Percentiles rank a stretch among this genome's conserved stretches.
phyloP scores from a whole-genome alignment of 2,329 filamentous ascomycete species.

The Thelonectria discophora region DNA sequence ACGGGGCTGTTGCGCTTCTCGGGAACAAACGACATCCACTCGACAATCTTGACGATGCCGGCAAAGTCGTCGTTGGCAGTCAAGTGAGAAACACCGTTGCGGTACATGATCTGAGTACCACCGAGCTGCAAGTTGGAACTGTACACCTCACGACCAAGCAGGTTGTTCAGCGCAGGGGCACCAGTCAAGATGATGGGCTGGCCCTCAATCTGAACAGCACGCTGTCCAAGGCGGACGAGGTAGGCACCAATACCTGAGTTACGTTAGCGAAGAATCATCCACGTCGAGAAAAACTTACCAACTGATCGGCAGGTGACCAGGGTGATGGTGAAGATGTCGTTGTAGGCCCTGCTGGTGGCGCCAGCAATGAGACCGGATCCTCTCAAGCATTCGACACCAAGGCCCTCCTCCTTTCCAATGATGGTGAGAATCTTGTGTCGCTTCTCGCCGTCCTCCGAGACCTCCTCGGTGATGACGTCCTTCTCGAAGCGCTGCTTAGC shows the following conservation, averaged over 20 bases:
- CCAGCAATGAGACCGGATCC: conserved; percentile 98
- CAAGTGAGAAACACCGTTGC: conserved; percentile 99
- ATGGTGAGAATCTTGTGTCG: conserved; percentile 95
- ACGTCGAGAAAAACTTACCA: conserved; percentile 61
- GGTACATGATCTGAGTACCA: conserved; percentile 99
- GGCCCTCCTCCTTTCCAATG: conserved; percentile 90
- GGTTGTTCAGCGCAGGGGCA: conserved; percentile 96
- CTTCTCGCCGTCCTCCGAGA: conserved; percentile 87
- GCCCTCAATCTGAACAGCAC: conserved; percentile 98
- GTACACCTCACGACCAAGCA: conserved; percentile 97
- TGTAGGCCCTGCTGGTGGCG: conserved; percentile 95
- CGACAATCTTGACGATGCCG: conserved; percentile 95
- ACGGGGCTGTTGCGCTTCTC: conserved; percentile 94
- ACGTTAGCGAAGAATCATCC: conserved; percentile 45
- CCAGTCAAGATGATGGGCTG: conserved; percentile 99
- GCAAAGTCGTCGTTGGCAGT: conserved; percentile 97
- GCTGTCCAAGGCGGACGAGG: conserved; percentile 95
- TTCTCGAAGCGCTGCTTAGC: conserved; percentile 88
- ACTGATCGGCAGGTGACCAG: conserved; percentile 98
- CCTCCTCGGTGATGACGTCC: conserved; percentile 77
- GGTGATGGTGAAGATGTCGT: conserved; percentile 98
- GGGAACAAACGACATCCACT: conserved; percentile 97
- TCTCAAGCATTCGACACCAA: conserved; percentile 96
- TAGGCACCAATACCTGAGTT: conserved; percentile 88
- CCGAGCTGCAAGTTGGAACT: conserved; percentile 98